Evolutionary conservation across 129 eudicot genomes (phyloP).

Genomic region (Kitagawia praeruptora): DNA sequence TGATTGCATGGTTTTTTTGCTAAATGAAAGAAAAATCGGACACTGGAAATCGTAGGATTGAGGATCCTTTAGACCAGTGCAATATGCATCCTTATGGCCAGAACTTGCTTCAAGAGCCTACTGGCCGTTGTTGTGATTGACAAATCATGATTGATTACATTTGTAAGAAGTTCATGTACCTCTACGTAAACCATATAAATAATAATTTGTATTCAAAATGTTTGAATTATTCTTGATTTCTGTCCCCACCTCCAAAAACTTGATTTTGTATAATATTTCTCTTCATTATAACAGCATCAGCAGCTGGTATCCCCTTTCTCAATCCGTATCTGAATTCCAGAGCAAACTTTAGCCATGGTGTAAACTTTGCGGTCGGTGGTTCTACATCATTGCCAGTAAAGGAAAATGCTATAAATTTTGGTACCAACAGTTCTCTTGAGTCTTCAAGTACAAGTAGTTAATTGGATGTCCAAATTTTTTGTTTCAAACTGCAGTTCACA

Average conservation of each 20-base stretch:
- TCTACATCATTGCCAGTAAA: neutral
- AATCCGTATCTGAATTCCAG: neutral
- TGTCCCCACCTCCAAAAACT: neutral
- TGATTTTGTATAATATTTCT: too few relatives aligned
- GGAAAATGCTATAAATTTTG: neutral
- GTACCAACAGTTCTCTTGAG: neutral
- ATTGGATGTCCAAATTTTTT: neutral
- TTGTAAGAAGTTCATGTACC: neutral
- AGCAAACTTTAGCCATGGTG: neutral
- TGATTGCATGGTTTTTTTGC: too few relatives aligned
- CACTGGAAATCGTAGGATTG: constrained; percentile 19
- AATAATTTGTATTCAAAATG: too few relatives aligned
- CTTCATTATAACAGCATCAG: neutral
- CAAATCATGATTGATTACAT: constrained; percentile 14
- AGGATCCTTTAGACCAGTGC: neutral
- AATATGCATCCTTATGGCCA: constrained; percentile 21
- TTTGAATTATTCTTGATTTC: neutral
- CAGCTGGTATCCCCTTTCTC: neutral
- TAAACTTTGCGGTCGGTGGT: neutral
- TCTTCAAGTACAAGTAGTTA: neutral
- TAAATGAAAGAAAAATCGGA: too few relatives aligned
- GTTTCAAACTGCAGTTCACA: neutral
- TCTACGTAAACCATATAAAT: neutral
- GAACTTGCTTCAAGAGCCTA: constrained; percentile 10
- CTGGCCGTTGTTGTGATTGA: constrained; percentile 27